Evolutionary conservation across 2,329 filamentous ascomycete species (phyloP).

Genomic region (Pyrenochaeta sp.): DNA sequence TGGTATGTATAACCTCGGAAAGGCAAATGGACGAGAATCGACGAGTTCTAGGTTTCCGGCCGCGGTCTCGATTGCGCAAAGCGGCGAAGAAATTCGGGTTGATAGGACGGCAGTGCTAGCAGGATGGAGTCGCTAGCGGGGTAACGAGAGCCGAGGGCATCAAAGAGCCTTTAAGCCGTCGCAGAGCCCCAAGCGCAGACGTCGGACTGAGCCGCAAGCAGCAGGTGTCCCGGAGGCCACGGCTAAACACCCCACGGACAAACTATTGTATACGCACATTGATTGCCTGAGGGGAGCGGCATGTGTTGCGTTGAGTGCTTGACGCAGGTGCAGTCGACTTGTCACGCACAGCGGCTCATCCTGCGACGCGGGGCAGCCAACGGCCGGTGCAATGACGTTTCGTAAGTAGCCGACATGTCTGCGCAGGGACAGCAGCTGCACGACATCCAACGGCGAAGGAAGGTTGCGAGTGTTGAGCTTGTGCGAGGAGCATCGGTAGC

Average conservation of each 20-base stretch:
- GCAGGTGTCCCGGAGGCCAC: constrained; percentile 19
- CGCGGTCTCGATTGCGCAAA: constrained; percentile 32
- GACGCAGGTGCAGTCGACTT: constrained; percentile 1
- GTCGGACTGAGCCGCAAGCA: constrained; percentile 16
- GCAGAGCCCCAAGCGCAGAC: constrained; percentile 14
- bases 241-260: constrained; percentile 21
- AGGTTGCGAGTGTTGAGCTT: not conserved
- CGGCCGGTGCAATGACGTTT: constrained; percentile 13
- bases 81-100: constrained; percentile 17
- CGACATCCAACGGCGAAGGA: not conserved
- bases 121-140: constrained; percentile 34
- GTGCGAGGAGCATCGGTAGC: not conserved
- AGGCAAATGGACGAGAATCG: constrained; percentile 17
- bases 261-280: constrained; percentile 8
- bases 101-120: constrained; percentile 14
- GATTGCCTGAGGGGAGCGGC: constrained; percentile 19
- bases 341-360: constrained; percentile 15
- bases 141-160: constrained; percentile 38
- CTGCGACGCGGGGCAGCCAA: constrained; percentile 17
- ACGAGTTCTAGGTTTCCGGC: constrained; percentile 27
- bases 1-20: constrained; percentile 39
- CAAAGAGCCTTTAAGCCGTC: constrained; percentile 20
- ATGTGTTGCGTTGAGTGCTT: constrained; percentile 9
- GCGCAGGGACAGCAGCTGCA: not conserved
- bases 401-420: constrained; percentile 1